Base-by-base conservation (phyloP, 345 rosid genomes). In the Anastatica hierochuntica region DNA sequence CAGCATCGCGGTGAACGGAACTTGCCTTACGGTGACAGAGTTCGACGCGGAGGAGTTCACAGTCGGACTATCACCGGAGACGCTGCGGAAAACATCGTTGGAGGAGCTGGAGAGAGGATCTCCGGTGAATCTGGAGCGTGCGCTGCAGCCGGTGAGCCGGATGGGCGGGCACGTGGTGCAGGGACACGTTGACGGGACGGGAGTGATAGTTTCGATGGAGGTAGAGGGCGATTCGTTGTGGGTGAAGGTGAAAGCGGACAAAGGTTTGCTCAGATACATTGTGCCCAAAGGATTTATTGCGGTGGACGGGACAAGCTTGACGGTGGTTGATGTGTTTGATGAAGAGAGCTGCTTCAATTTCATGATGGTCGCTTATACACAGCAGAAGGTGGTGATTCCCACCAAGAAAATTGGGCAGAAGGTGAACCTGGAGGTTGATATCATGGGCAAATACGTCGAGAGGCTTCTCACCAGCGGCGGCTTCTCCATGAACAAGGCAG, bases 391-490 rank as follows among this genome's bases (percentile, higher is more conserved):
- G 10, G 88, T 86, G 43, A 73, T 86, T 63, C 82, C 90, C 7
- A 61, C 56, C 72, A 90, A 90, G 80, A 71, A 60, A 35, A 69
- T 77, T 35, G 87, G 97, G 14, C 81, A 90, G 55, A 90, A 84
- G 65, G 96, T 90, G 53, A 90, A 90, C 64, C 58, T 90, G 65
- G 97, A 90, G 76, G 95, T 87, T 60, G 96, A 90, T 60, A 84
- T 90, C 39, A 72, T 90, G 67, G 97, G 89, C 39, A 90, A 90
- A 69, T 84, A 90, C 46, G 97, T 90, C 7, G 97, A 87, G 78
- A 87, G 95, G 68, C 75, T 90, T 26, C 92, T 90, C 43, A 40
- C 75, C 16, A 76, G 64, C 59, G 82, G 86, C 6, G 57, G 50
- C n/a, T 58, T 49, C 51, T 31, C 56, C 10, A 9, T 49, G 1